Evolutionary conservation across 192 early-diverging fungal species (phyloP), one percentile per base, ranked within the genome.

Genomic region (Phycomyces blakesleeanus): DNA sequence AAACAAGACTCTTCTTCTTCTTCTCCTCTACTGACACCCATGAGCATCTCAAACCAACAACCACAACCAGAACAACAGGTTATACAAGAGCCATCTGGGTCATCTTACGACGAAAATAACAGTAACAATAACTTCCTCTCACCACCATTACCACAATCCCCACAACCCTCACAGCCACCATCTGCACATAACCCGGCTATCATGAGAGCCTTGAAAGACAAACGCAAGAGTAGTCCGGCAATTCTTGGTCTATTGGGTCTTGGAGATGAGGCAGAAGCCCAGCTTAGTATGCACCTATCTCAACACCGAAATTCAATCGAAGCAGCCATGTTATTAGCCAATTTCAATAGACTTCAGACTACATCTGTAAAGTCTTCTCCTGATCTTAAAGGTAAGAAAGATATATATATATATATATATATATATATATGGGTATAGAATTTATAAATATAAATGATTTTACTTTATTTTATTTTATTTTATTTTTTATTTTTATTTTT

Each of bases 271-370:
- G 38, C 61, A 16, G 24, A 50, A 15, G 22, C 29, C 10, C 67
- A 59, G 24, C 27, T 69, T 51, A 63, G 55, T 57, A 16, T 62
- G n/a, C 67, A 69, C 47, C 42, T 69, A 55, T 69, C 67, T 34
- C 67, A 73, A 26, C 71, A 66, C 7, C 55, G 71, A 37, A 73
- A 73, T 39, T 73, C 71, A 10, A 73, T 73, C 63, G 71, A 73
- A 67, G 71, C 71, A 21, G 71, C 71, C 50, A 73, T 73, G 71
- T 44, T 73, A 12, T 39, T 73, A 12, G 71, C 71, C 7, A 73
- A 66, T 16, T 73, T 73, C 21, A 73, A 66, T 39, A 59, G 60
- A 6, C 20, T 63, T 9, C 54, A 59, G 10, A 53, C 71, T 1
- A 51, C 59, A 29, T 61, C 60, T 50, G 5, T 47, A 4, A 38